Conservation (phyloP, 768 basidiomycete genomes). For the Kwoniella europaea region DNA sequence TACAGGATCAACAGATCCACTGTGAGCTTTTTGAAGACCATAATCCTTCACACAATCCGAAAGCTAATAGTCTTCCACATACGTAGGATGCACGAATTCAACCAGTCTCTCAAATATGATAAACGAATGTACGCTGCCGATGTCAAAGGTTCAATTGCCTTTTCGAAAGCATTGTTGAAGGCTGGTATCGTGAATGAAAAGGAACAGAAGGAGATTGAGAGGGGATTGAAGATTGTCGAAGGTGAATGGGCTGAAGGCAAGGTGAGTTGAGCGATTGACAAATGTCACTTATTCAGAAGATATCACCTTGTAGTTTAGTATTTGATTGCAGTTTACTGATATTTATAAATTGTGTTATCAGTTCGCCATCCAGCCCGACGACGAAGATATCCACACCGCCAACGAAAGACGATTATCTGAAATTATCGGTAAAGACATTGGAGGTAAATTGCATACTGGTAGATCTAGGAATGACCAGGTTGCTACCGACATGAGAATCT, state of each 20-base stretch:
- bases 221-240: constrained; percentile 74
- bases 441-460: constrained; percentile 96
- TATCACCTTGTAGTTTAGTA: too few species aligned
- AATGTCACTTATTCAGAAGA: too few species aligned
- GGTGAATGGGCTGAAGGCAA: constrained; percentile 81
- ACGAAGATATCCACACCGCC: constrained; percentile 98
- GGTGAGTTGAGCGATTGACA: constrained; percentile 60
- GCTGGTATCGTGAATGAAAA: constrained; percentile 77
- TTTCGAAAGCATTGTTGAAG: constrained; percentile 81
- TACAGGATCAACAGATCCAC: constrained; percentile 84
- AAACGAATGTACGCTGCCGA: constrained; percentile 91
- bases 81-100: constrained; percentile 96
- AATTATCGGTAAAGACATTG: constrained; percentile 80
- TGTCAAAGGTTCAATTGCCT: constrained; percentile 92
- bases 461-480: constrained; percentile 98
- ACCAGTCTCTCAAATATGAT: constrained; percentile 93
- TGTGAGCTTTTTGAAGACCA: constrained; percentile 62
- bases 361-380: constrained; percentile 81
- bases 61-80: background rate
- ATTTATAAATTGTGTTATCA: constrained; percentile 51
- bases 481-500: constrained; percentile 95
- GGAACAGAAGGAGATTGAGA: constrained; percentile 71
- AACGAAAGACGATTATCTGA: constrained; percentile 94
- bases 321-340: background rate
- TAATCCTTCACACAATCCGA: too few species aligned